Evolutionary conservation across 129 eudicot genomes (phyloP).

Genomic region (Chrysanthemum lavandulifolium): DNA sequence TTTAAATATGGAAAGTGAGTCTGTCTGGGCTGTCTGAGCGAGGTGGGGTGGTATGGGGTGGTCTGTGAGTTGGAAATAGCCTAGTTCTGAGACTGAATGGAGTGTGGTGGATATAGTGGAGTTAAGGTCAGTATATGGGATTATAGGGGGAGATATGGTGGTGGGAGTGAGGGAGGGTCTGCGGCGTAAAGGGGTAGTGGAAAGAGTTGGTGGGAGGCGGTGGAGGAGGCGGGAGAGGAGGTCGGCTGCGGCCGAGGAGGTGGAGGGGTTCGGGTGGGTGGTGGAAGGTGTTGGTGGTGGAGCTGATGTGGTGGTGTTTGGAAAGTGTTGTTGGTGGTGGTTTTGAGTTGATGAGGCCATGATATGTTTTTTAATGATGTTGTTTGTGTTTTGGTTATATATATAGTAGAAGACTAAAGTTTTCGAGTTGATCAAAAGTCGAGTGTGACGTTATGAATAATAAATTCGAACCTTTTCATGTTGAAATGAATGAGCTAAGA

Average conservation of each 20-base stretch:
- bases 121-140: constrained; percentile 30
- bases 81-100: constrained; percentile 49
- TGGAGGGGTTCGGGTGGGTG: constrained; percentile 33
- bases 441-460: constrained; percentile 18
- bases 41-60: constrained; percentile 53
- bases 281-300: constrained; percentile 91
- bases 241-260: constrained; percentile 40
- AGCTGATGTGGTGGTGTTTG: constrained; percentile 46
- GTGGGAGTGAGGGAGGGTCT: constrained; percentile 26
- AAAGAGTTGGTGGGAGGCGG: constrained; percentile 49
- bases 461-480: constrained; percentile 6
- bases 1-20: constrained; percentile 49
- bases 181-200: constrained; percentile 33
- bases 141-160: constrained; percentile 24
- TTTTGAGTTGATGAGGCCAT: constrained; percentile 35
- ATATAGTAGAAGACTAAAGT: constrained; percentile 13
- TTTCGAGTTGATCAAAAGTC: constrained; percentile 15
- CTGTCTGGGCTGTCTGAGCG: constrained; percentile 62
- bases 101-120: constrained; percentile 31
- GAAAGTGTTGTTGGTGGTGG: constrained; percentile 17
- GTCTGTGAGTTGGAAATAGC: constrained; percentile 64
- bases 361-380: constrained; percentile 1
- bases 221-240: constrained; percentile 63
- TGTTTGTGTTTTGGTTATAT: constrained; percentile 14
- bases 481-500: too few species aligned